Conservation (phyloP, 129 eudicot species). For the Helianthus tuberosus region DNA sequence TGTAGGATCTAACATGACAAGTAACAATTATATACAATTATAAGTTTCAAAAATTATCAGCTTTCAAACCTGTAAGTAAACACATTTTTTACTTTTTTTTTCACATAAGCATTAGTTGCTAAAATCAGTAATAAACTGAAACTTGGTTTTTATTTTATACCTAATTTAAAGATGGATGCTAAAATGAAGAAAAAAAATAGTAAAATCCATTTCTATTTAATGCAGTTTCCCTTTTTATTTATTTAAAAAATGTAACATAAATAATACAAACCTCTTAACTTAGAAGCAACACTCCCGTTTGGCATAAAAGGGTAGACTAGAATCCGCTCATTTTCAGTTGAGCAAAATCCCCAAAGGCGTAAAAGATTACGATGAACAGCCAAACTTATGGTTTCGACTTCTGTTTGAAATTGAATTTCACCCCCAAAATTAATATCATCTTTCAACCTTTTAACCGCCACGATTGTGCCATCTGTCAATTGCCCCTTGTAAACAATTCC, state of each 20-base stretch:
- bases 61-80: not conserved
- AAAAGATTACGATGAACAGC: conserved; percentile 96
- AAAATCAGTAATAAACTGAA: no score
- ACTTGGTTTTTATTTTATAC: not conserved
- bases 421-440: conserved; percentile 74
- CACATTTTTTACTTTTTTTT: not conserved
- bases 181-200: not conserved
- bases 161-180: not conserved
- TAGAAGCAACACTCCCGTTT: conserved; percentile 92
- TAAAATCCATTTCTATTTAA: not conserved
- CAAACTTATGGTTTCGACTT: conserved; percentile 87
- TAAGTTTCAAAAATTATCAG: not conserved
- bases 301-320: conserved; percentile 93
- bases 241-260: not conserved
- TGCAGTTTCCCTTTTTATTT: not conserved
- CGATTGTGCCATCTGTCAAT: conserved; percentile 70
- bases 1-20: not conserved
- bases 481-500: conserved; percentile 81
- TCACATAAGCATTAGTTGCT: not conserved
- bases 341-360: conserved; percentile 88
- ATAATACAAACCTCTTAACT: conserved; percentile 64
- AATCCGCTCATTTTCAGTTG: conserved; percentile 84
- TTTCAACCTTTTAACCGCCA: conserved; percentile 91
- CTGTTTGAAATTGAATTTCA: conserved; percentile 93
- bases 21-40: not conserved